Evolutionary conservation across 305 asterid genomes (phyloP), one percentile per base, ranked within the genome.

Genomic region (Rubia tinctorum): DNA sequence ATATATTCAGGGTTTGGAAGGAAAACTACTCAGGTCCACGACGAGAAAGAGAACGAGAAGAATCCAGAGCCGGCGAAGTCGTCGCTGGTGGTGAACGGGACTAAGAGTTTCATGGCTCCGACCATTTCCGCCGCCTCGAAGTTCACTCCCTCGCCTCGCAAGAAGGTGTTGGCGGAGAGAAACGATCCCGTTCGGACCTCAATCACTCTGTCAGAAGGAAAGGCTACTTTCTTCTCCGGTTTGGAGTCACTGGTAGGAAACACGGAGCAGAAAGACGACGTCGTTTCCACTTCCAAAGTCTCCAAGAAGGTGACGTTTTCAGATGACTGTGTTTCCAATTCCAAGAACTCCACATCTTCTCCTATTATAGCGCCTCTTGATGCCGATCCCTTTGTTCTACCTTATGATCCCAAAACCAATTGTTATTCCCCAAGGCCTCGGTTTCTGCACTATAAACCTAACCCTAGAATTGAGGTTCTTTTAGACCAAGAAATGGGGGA

Each of bases 71-170:
- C 72, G 60, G 25, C 25, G 37, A 89, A 76, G 47, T 77, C 80
- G 18, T 76, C 68, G 11, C 86, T 75, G 44, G 78, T 82, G 2
- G 84, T 79, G 59, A 93, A 84, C 82, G 87, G 88, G 37, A 73
- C 91, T 5, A 94, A 92, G 80, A 81, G 84, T 71, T 92, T 95
- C 83, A 95, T 95, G 98, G 76, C 96, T n/a, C 99, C 98, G 1
- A 95, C 99, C 0, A 89, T 95, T 55, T 95, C 99, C 6, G 96
- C 99, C 1, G 97, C 98, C 58, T 90, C 95, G 58, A 95, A 95
- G 79, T 85, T 89, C 82, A 83, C 96, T 49, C 93, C 95, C 18
- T 92, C 98, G 0, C 98, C 97, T 0, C 84, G 87, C 73, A 92
- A 88, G 92, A 95, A 86, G 79, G 86, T 86, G 23, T 83, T 92